Conservation (phyloP, 495 filamentous ascomycete genomes). For the Penicillium turbatum region DNA sequence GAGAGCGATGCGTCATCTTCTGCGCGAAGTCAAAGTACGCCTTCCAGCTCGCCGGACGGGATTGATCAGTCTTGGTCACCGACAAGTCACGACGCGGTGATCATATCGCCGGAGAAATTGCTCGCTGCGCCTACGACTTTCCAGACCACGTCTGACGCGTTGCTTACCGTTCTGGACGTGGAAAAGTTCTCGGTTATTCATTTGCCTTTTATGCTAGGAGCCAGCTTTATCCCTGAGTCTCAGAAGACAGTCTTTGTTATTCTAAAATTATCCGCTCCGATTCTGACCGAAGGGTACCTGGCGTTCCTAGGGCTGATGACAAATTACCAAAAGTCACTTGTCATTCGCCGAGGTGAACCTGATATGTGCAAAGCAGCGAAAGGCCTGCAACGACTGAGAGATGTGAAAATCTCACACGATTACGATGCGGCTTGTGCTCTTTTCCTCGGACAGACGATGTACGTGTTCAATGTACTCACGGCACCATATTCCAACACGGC, state of each 20-base stretch:
- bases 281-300: conserved; percentile 24
- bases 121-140: conserved; percentile 15
- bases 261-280: conserved; percentile 17
- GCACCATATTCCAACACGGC: conserved; percentile 23
- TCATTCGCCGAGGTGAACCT: conserved; percentile 18
- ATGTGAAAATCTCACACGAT: conserved; percentile 18
- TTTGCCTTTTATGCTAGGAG: conserved; percentile 23
- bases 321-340: conserved; percentile 21
- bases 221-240: conserved; percentile 17
- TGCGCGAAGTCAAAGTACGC: conserved; percentile 8
- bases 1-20: conserved; percentile 5
- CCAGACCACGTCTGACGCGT: conserved; percentile 20
- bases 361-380: conserved; percentile 25
- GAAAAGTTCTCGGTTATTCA: conserved; percentile 26
- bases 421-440: conserved; percentile 26
- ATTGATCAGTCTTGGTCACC: conserved; percentile 5
- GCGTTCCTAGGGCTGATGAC: conserved; percentile 27
- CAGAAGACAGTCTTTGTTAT: conserved; percentile 22
- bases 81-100: not conserved
- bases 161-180: conserved; percentile 23
- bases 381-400: conserved; percentile 23
- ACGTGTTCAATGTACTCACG: conserved; percentile 29
- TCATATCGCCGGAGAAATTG: conserved; percentile 19
- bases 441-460: conserved; percentile 30
- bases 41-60: conserved; percentile 4